Base-by-base conservation (phyloP, 2,329 filamentous ascomycete species). In the Phyllosticta capitalensis region DNA sequence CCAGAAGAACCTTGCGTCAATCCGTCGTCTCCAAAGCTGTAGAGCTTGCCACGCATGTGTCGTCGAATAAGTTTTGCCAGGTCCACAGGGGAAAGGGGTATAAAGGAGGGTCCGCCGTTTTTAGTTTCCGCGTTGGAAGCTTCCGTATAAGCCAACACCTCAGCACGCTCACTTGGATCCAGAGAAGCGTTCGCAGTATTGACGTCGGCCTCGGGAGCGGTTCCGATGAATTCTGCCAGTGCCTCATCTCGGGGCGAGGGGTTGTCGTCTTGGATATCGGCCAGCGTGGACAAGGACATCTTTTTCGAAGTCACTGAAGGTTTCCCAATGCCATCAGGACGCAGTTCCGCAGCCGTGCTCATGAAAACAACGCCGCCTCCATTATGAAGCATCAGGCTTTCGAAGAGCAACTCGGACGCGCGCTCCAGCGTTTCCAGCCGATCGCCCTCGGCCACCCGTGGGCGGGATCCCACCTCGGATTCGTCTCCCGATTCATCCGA, bases 341-440 rank as follows among this genome's bases (percentile, higher is more conserved):
- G 56, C n/a, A 59, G 38, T n/a, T 48, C 57, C 7, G 57, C 52
- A 9, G 52, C 50, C 10, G 57, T 59, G 26, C 45, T 59, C 57
- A 77, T 76, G 1, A 75, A 66, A 12, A 80, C 76, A 2, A 59
- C 57, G 1, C 78, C 79, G n/a, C 79, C 78, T 3, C 78, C 75
- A 9, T 70, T 69, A 20, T 67, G 69, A 5, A 79, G 52, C 48
- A 75, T 74, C 9, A 81, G 67, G n/a, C 78, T 76, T 59, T 80
- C 73, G 1, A 75, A 73, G 3, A 82, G 68, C 0, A 81, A 63
- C 28, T 76, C 73, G 0, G 79, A 77, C 1, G 80, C 80, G 21
- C 79, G 72, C 12, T 70, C 67, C 58, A 81, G 80, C 2, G 76
- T 76, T 62, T 75, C 73, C 1, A 70, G 65, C 61, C 75, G 73